Percentiles rank a stretch among this genome's conserved stretches.
Evolutionary conservation across 345 rosid genomes (phyloP).

Genomic region (Punica granatum): DNA sequence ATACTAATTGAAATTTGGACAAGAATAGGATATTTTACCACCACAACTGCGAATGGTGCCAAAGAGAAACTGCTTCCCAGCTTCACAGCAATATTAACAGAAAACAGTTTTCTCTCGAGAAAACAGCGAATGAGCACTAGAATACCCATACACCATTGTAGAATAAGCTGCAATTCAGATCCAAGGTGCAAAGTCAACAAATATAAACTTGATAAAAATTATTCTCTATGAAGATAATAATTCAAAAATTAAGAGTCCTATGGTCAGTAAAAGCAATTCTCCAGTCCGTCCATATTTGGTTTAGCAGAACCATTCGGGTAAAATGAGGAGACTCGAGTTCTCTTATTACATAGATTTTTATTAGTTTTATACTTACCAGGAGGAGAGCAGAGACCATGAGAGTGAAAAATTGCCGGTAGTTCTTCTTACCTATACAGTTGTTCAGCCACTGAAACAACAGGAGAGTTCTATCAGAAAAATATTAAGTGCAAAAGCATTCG

Average conservation of each 20-base stretch:
- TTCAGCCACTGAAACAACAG: constrained; percentile 77
- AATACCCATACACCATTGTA: constrained; percentile 88
- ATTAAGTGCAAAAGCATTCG: background rate
- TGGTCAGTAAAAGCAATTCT: background rate
- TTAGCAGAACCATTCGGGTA: no score
- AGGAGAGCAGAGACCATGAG: constrained; percentile 90
- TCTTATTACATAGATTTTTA: no score
- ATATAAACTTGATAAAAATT: constrained; percentile 40
- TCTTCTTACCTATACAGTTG: constrained; percentile 88
- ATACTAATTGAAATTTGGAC: background rate
- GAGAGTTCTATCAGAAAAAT: constrained; percentile 12
- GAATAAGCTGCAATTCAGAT: constrained; percentile 88
- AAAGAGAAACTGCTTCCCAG: constrained; percentile 98
- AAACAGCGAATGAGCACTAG: constrained; percentile 78
- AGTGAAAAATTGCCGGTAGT: constrained; percentile 82
- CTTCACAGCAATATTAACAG: constrained; percentile 65
- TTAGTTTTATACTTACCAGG: constrained; percentile 47
- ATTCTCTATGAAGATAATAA: constrained; percentile 24
- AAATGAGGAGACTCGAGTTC: no score
- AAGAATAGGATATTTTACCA: constrained; percentile 42
- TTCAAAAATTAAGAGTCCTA: background rate
- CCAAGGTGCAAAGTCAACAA: constrained; percentile 36
- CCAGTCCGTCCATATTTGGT: no score
- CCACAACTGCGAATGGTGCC: constrained; percentile 75
- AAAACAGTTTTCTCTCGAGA: constrained; percentile 57